Conservation (phyloP, 352 stramenopile genomes). For the Pythium guiyangense region DNA sequence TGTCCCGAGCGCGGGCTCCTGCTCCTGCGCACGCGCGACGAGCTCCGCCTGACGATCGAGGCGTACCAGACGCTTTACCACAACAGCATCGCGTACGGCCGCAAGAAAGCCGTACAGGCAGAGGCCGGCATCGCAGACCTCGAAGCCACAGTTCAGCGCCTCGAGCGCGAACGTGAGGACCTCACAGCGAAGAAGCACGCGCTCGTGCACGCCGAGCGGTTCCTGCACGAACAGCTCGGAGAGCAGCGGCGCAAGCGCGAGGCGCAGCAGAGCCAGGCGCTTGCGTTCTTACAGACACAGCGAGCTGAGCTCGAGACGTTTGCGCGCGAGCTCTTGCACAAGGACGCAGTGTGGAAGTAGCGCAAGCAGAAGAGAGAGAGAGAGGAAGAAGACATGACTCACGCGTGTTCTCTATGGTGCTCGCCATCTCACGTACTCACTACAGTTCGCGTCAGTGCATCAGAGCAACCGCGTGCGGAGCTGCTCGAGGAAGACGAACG, state of each 20-base stretch:
- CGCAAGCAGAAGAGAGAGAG: too few relatives aligned
- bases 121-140: constrained; percentile 47
- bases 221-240: constrained; percentile 18
- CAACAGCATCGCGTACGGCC: constrained; percentile 68
- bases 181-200: constrained; percentile 20
- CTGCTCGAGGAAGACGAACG: constrained; percentile 85
- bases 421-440: too few relatives aligned
- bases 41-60: constrained; percentile 68
- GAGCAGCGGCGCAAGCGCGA: constrained; percentile 27
- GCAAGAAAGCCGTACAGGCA: constrained; percentile 65
- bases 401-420: too few relatives aligned
- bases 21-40: constrained; percentile 68
- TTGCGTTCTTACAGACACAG: constrained; percentile 33
- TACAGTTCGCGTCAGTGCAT: too few relatives aligned
- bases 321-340: constrained; percentile 31
- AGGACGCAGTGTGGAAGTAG: constrained; percentile 23
- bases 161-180: constrained; percentile 24
- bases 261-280: constrained; percentile 24
- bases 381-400: too few relatives aligned
- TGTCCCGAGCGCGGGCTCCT: constrained; percentile 73
- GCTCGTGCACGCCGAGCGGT: constrained; percentile 17
- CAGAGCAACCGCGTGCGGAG: constrained; percentile 66
- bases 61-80: constrained; percentile 77
- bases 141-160: constrained; percentile 26
- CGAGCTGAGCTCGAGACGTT: constrained; percentile 32